These are phyloP conservation scores for Erodium chrysanthum DNA, from an alignment of 441 rosid species.

Conservation along the genomic window DNA sequence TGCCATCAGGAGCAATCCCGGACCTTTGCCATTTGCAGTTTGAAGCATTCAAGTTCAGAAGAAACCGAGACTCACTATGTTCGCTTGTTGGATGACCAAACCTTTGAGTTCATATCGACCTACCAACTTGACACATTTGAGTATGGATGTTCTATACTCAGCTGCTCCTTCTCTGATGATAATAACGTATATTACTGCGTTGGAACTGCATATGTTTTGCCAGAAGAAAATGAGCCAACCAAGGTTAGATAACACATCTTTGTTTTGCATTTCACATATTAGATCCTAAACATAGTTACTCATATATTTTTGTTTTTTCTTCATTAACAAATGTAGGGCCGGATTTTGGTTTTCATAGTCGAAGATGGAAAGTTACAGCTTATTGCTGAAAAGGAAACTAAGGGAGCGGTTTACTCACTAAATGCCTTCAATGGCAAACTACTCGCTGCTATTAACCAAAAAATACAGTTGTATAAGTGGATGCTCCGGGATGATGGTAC, in stretches of 20 bases:
- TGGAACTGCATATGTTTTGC: constrained; percentile 97
- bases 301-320: constrained; percentile 8
- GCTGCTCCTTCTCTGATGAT: constrained; percentile 89
- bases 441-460: constrained; percentile 90
- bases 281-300: neutral
- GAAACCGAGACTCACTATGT: constrained; percentile 77
- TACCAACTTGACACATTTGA: constrained; percentile 83
- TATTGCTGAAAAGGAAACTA: constrained; percentile 88
- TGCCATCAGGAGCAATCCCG: constrained; percentile 97
- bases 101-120: constrained; percentile 71
- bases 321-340: constrained; percentile 42
- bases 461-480: constrained; percentile 93
- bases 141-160: constrained; percentile 83
- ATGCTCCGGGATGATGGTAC: constrained; percentile 89
- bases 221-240: constrained; percentile 87
- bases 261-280: constrained; percentile 4
- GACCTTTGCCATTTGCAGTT: constrained; percentile 82
- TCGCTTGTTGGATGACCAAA: constrained; percentile 85
- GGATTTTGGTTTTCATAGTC: constrained; percentile 75
- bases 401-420: constrained; percentile 82
- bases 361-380: constrained; percentile 88
- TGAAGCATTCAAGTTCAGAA: constrained; percentile 60
- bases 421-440: constrained; percentile 90
- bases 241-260: constrained; percentile 41
- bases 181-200: constrained; percentile 74